Base-by-base conservation (phyloP, 345 rosid genomes). In the Stellera chamaejasme region DNA sequence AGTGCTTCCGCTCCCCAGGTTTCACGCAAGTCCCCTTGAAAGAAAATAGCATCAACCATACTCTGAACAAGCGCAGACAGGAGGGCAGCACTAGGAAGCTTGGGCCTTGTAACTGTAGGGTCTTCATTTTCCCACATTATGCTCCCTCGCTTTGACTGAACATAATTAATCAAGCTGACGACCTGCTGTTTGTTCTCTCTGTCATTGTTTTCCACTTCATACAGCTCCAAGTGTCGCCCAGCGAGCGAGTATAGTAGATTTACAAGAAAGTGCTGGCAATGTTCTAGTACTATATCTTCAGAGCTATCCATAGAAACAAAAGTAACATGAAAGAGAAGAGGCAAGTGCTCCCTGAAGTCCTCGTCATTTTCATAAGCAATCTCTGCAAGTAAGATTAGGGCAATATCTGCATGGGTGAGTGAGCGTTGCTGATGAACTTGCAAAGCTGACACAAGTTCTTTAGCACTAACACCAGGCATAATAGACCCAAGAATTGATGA, bases 51-150 rank as follows among this genome's bases (percentile, higher is more conserved):
- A 77, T 90, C 95, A 48, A 90, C 97, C 97, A 90, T 90, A 67
- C 95, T 86, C 70, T 86, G 97, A 59, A 90, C 97, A 11, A 90
- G 87, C 43, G 95, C 94, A 58, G 95, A 90, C 66, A 90, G 71
- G 43, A 90, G 92, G 16, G 92, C 85, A 10, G 97, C 90, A 67
- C 97, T 90, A 11, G 97, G 95, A 76, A 90, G 95, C 59, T 84
- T 85, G 42, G 82, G 77, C 75, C 82, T 73, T 58, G 74, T 70
- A 46, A 90, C 86, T 0, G 97, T 68, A 59, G 92, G 90, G 64
- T 90, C 95, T 80, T 90, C 97, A 51, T 86, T 90, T 71, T 84
- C 95, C 97, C 97, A 90, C 97, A 90, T 90, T 92, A 90, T 90
- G 78, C 85, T 83, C 55, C 97, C 97, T 48, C 92, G 85, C 75